phyloP scores from a whole-genome alignment of 768 basidiomycete species.

The Daedaleopsis nitida region DNA sequence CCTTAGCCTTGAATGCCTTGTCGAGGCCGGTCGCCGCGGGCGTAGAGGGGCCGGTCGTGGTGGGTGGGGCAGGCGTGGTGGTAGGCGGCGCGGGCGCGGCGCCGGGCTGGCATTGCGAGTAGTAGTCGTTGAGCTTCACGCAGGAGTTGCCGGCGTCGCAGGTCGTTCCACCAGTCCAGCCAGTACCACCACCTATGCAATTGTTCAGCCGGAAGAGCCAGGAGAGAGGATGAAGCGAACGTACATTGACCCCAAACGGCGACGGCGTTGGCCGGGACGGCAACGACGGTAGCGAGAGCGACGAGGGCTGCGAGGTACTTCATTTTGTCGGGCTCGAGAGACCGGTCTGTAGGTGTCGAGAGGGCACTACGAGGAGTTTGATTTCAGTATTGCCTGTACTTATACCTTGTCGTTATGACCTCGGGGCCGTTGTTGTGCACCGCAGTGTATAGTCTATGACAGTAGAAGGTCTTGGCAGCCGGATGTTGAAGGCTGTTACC shows the following conservation, averaged over 20 bases:
- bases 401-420: not conserved
- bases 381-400: not conserved
- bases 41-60: slow-evolving; percentile 11
- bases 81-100: slow-evolving; percentile 20
- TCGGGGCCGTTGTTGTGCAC: not conserved
- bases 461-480: not conserved
- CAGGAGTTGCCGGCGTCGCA: slow-evolving; percentile 38
- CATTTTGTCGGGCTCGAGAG: slow-evolving; percentile 13
- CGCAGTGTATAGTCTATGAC: not conserved
- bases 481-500: not conserved
- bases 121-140: slow-evolving; percentile 34
- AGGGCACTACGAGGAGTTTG: not conserved
- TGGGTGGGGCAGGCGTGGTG: slow-evolving; percentile 9
- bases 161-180: slow-evolving; percentile 36
- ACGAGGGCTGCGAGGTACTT: slow-evolving; percentile 28
- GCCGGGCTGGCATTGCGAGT: slow-evolving; percentile 36
- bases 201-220: not conserved
- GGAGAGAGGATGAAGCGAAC: slow-evolving; percentile 3
- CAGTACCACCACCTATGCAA: slow-evolving; percentile 23
- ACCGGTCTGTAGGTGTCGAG: not conserved
- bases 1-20: slow-evolving; percentile 27
- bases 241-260: slow-evolving; percentile 41
- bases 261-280: slow-evolving; percentile 27
- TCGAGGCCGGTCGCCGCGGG: slow-evolving; percentile 29
- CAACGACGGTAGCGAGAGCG: slow-evolving; percentile 22